Base-by-base conservation (phyloP, 2,329 filamentous ascomycete species). In the Diplodia scrobiculata region DNA sequence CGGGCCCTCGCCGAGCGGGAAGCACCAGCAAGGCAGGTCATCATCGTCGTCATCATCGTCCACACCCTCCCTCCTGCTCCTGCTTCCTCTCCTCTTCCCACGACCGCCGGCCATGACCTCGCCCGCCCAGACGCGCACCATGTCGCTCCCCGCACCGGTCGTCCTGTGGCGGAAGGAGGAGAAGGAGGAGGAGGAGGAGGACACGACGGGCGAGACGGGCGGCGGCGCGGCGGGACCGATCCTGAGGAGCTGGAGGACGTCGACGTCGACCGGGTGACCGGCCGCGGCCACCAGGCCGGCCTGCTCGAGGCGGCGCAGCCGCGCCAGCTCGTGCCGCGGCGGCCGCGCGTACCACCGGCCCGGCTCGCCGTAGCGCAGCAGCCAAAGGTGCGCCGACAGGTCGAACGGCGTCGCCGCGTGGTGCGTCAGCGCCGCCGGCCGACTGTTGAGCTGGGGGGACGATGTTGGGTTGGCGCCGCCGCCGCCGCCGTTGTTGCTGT, bases 321-420 rank as follows among this genome's bases (percentile, higher is more conserved):
- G 54, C 47, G 6, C 9, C 19, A 66, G 55, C 13, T 66, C 54
- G 14, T n/a, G 34, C 1, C 7, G n/a, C 4, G 47, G 7, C 1
- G 65, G 65, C 7, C 65, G 65, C 47, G 54, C 21, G 36, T 66
- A 66, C 65, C 65, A 66, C 21, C 25, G 17, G 32, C 47, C 55
- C 1, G 45, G 36, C 54, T 66, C 65, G 21, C 34, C 65, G 38
- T 66, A 25, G 19, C 36, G 58, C n/a, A 66, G 54, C 36, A 66
- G 54, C 65, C 65, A 66, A 10, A 66, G 48, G 54, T 60, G 25
- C 10, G 36, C 4, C 32, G 52, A 19, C 11, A 66, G 65, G 32
- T 66, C 65, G 65, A 60, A 54, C 4, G 65, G 65, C 14, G 54
- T 41, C 25, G 65, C 54, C 1, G 45, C 19, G 38, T 62, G 55